phyloP scores from a whole-genome alignment of 1,284 basidiomycete genomes.

The Malassezia nana region DNA sequence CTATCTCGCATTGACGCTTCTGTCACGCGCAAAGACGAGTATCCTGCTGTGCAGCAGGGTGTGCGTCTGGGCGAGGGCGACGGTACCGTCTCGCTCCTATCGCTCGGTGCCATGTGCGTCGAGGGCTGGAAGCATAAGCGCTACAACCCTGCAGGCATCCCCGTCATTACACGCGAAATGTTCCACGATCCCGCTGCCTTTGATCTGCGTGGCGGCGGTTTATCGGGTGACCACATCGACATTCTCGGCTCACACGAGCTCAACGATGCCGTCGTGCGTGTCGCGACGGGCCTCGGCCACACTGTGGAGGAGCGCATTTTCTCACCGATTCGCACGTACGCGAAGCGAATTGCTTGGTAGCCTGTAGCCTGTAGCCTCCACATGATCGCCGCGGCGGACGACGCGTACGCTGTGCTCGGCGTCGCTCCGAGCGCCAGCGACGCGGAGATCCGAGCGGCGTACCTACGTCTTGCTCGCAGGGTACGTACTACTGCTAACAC shows the following conservation, averaged over 20 bases:
- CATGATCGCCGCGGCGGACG: neutral
- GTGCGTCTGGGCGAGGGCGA: conserved; percentile 58
- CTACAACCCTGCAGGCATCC: conserved; percentile 78
- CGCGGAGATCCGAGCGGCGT: conserved; percentile 10
- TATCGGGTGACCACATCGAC: conserved; percentile 62
- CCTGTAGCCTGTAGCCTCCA: neutral
- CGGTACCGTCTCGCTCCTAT: conserved; percentile 81
- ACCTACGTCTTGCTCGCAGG: conserved; percentile 6
- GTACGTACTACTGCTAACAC: neutral
- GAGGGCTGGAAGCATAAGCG: conserved; percentile 73
- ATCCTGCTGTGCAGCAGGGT: conserved; percentile 32
- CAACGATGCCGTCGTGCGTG: conserved; percentile 82
- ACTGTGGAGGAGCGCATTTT: conserved; percentile 58
- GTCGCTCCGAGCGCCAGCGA: neutral
- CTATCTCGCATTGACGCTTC: conserved; percentile 9
- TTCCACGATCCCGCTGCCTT: conserved; percentile 69
- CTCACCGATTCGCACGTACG: conserved; percentile 59
- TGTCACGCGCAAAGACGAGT: conserved; percentile 23
- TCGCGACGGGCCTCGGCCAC: conserved; percentile 59
- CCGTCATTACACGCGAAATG: conserved; percentile 78
- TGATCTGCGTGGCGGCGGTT: conserved; percentile 72
- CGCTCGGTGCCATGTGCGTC: conserved; percentile 88
- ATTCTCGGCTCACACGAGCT: conserved; percentile 76
- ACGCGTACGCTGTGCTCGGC: conserved; percentile 15
- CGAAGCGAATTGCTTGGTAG: conserved; percentile 27